Percentiles rank a stretch among this genome's conserved stretches.
These are phyloP conservation scores for Aureobasidium subglaciale DNA, from an alignment of 2,329 filamentous ascomycete species.

Conservation along the genomic window DNA sequence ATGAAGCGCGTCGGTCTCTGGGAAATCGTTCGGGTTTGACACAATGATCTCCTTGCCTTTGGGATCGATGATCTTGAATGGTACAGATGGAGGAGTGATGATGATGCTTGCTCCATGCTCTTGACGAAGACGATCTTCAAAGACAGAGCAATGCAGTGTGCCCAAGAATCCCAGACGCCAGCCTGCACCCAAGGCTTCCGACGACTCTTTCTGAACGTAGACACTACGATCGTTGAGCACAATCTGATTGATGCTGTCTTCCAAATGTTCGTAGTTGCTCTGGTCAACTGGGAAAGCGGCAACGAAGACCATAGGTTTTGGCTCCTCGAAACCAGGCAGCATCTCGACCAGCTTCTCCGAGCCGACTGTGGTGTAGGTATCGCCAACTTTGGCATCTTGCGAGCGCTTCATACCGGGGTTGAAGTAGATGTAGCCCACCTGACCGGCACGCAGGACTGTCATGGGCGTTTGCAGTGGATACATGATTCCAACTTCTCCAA, in stretches of 20 bases:
- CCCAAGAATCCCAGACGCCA: constrained; percentile 93
- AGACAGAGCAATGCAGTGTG: constrained; percentile 98
- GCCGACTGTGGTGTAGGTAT: constrained; percentile 83
- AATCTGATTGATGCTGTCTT: constrained; percentile 90
- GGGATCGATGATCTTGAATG: constrained; percentile 74
- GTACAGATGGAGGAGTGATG: constrained; percentile 91
- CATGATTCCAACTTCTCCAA: constrained; percentile 96
- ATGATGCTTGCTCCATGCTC: constrained; percentile 94
- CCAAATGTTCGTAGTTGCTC: constrained; percentile 73
- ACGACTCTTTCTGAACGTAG: constrained; percentile 87
- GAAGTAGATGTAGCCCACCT: constrained; percentile 95
- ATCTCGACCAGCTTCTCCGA: constrained; percentile 69
- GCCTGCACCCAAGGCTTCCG: constrained; percentile 84
- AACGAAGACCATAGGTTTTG: constrained; percentile 98
- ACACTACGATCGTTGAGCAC: constrained; percentile 93
- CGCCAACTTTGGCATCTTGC: constrained; percentile 90
- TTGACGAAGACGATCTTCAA: constrained; percentile 88
- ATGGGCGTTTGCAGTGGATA: constrained; percentile 83
- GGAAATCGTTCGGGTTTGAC: constrained; percentile 82
- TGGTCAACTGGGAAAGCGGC: constrained; percentile 93
- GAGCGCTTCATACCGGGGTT: constrained; percentile 98
- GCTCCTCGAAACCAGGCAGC: constrained; percentile 89
- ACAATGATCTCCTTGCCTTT: constrained; percentile 73
- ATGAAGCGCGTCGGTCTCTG: constrained; percentile 57
- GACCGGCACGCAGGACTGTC: constrained; percentile 72